Conservation (phyloP, 768 basidiomycete genomes). For the Mycena metata region DNA sequence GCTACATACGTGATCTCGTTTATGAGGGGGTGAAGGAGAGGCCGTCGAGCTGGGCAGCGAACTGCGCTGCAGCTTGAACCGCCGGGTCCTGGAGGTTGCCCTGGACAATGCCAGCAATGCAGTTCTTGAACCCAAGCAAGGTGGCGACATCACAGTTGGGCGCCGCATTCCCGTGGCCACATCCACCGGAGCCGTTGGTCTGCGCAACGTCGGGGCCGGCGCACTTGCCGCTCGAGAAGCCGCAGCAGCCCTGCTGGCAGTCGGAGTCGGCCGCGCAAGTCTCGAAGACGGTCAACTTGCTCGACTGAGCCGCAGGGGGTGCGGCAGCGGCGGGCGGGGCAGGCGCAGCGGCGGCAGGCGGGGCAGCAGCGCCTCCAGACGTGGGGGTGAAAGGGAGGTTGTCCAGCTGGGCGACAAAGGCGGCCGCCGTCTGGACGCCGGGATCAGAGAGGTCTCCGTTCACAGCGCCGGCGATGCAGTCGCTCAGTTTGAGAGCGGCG, state of each 20-base stretch:
- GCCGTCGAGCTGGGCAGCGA: constrained; percentile 22
- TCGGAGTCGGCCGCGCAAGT: constrained; percentile 40
- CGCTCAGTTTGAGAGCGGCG: too few relatives aligned
- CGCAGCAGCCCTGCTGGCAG: constrained; percentile 44
- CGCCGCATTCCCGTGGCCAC: constrained; percentile 40
- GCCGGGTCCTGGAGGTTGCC: constrained; percentile 13
- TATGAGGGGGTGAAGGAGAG: constrained; percentile 21
- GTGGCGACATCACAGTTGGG: constrained; percentile 43
- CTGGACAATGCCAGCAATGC: constrained; percentile 6
- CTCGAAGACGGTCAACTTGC: constrained; percentile 36
- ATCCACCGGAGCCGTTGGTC: constrained; percentile 41
- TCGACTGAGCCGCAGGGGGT: constrained; percentile 12
- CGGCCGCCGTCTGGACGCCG: too few relatives aligned
- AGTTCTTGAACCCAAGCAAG: constrained; percentile 29
- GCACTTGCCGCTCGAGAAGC: constrained; percentile 43
- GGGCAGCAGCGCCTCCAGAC: neutral
- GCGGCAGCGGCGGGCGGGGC: neutral
- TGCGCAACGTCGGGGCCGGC: constrained; percentile 44
- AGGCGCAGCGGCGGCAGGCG: constrained; percentile 3
- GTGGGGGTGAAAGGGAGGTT: too few relatives aligned
- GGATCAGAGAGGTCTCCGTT: too few relatives aligned
- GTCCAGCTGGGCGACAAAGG: too few relatives aligned
- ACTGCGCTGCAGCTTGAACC: constrained; percentile 7
- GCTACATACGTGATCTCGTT: neutral
- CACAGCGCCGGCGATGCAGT: too few relatives aligned